Evolutionary conservation across 257 asterid genomes (phyloP).

Genomic region (Ophiorrhiza pumila): DNA sequence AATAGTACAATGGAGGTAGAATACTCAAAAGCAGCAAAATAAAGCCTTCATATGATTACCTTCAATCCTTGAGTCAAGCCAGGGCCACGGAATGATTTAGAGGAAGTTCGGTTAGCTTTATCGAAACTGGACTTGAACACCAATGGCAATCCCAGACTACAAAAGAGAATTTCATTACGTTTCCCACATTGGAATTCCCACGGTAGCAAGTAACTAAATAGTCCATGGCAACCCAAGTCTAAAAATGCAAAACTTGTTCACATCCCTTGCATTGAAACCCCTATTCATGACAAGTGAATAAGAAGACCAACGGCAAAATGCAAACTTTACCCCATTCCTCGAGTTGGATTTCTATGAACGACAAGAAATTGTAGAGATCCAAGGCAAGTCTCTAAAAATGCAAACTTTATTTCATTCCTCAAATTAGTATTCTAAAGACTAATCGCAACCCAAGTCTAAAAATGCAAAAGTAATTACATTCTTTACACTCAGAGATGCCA

Average conservation of each 20-base stretch:
- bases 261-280: neutral
- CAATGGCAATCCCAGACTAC: constrained; percentile 65
- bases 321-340: neutral
- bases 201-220: neutral
- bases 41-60: constrained; percentile 28
- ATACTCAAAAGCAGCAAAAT: neutral
- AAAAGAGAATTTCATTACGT: neutral
- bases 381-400: neutral
- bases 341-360: neutral
- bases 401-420: neutral
- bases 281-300: neutral
- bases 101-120: constrained; percentile 84
- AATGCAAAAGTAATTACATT: constrained; percentile 10
- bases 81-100: constrained; percentile 89
- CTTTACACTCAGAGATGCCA: neutral
- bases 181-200: neutral
- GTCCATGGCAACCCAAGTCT: constrained; percentile 27
- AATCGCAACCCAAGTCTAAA: neutral
- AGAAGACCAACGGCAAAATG: neutral
- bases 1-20: neutral
- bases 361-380: neutral
- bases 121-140: constrained; percentile 87
- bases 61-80: constrained; percentile 75
- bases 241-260: neutral
- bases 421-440: neutral